Percentiles rank a stretch among this genome's conserved stretches.
Conservation (phyloP, 192 early-diverging fungal genomes). For the Coemansia sp. region DNA sequence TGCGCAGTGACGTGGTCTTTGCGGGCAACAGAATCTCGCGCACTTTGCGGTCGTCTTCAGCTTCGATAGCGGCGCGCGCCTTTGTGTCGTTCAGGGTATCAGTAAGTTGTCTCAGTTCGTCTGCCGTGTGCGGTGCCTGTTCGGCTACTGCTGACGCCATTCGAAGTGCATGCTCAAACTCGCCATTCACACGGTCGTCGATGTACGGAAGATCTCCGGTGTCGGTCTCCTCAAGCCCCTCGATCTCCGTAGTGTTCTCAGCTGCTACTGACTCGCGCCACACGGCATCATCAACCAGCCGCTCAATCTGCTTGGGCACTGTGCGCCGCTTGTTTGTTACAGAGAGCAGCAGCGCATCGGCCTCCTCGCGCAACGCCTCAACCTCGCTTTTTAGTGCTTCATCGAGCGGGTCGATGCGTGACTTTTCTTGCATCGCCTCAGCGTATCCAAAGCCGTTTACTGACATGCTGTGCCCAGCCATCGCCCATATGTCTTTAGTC, state of each 20-base stretch:
- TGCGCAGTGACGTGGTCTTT: neutral
- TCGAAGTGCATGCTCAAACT: slow-evolving; percentile 23
- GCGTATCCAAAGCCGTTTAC: slow-evolving; percentile 46
- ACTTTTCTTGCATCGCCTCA: slow-evolving; percentile 43
- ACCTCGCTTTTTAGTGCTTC: slow-evolving; percentile 40
- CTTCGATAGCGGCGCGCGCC: neutral
- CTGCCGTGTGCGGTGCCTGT: slow-evolving; percentile 9
- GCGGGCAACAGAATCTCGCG: slow-evolving; percentile 13
- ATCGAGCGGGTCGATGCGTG: slow-evolving; percentile 38
- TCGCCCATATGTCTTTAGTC: slow-evolving; percentile 33
- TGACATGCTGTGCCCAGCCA: slow-evolving; percentile 41
- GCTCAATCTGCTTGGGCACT: slow-evolving; percentile 46
- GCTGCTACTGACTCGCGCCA: slow-evolving; percentile 43
- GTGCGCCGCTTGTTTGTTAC: slow-evolving; percentile 35
- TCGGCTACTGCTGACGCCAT: slow-evolving; percentile 16
- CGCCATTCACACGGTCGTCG: slow-evolving; percentile 36
- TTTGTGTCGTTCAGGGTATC: slow-evolving; percentile 19
- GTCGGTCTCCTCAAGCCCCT: slow-evolving; percentile 3
- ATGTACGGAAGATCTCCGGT: slow-evolving; percentile 22
- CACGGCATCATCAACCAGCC: slow-evolving; percentile 30
- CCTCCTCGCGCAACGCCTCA: slow-evolving; percentile 36
- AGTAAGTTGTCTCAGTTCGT: slow-evolving; percentile 11
- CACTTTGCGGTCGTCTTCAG: slow-evolving; percentile 16
- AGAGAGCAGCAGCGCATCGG: slow-evolving; percentile 32
- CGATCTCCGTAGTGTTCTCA: slow-evolving; percentile 30